Percentiles rank a stretch among this genome's conserved stretches.
Conservation (phyloP, 169 alveolate species). For the Plasmodium billcollinsi region DNA sequence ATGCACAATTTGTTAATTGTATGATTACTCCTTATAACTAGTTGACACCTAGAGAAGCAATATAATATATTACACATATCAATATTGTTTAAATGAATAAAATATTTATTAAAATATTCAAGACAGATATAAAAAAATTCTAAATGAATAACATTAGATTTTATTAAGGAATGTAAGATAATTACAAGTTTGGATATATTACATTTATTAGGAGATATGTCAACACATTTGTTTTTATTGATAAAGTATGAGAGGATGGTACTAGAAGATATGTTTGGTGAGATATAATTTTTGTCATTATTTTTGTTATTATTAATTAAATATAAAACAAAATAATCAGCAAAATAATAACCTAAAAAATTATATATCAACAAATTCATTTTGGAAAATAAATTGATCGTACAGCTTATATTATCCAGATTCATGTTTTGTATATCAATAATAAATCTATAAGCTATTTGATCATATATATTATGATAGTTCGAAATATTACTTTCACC, state of each 20-base stretch:
- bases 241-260: too few species aligned
- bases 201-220: neutral
- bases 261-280: too few species aligned
- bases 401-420: constrained; percentile 44
- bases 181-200: constrained; percentile 33
- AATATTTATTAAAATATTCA: constrained; percentile 15
- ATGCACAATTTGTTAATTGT: neutral
- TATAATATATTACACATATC: constrained; percentile 53
- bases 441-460: constrained; percentile 60
- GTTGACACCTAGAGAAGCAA: constrained; percentile 1
- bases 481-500: neutral
- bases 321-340: constrained; percentile 38
- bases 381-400: constrained; percentile 38
- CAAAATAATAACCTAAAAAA: constrained; percentile 25
- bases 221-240: too few species aligned
- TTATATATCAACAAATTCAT: constrained; percentile 30
- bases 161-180: constrained; percentile 26
- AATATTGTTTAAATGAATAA: constrained; percentile 21
- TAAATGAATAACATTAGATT: constrained; percentile 18
- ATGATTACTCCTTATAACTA: neutral
- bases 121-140: constrained; percentile 28
- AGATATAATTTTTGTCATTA: neutral
- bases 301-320: neutral
- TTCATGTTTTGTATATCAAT: constrained; percentile 9
- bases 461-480: constrained; percentile 31